Conservation (phyloP, 768 basidiomycete species). For the Russula brevipes region DNA sequence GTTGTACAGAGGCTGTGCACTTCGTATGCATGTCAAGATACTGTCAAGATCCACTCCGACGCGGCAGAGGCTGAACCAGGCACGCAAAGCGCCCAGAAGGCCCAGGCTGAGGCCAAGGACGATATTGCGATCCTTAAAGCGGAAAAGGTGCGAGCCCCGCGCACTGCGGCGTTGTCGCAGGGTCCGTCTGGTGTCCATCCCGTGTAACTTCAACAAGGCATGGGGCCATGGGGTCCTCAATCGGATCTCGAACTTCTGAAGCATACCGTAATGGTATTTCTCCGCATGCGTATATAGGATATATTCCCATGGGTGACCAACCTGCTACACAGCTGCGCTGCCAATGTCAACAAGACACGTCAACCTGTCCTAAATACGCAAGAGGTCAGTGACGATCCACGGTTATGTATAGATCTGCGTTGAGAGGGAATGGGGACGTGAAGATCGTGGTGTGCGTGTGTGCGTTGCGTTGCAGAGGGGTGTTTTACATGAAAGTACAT, state of each 20-base stretch:
- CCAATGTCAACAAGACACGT: neutral
- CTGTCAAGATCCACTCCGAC: too few relatives aligned
- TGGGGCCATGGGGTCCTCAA: neutral
- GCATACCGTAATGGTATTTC: neutral
- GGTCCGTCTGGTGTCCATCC: neutral
- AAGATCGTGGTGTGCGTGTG: slow-evolving; percentile 1
- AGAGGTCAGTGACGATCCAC: neutral
- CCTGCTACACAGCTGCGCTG: neutral
- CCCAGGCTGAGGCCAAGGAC: too few relatives aligned
- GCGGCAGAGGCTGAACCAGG: too few relatives aligned
- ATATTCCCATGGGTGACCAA: neutral
- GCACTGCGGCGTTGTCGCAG: neutral
- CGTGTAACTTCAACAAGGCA: neutral
- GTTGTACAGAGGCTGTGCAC: too few relatives aligned
- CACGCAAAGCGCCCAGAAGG: too few relatives aligned
- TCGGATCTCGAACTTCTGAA: neutral
- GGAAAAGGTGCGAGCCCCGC: too few relatives aligned
- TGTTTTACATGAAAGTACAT: slow-evolving; percentile 11
- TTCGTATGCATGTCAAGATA: too few relatives aligned
- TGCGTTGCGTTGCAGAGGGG: neutral
- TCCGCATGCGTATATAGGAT: neutral
- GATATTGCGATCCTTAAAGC: too few relatives aligned
- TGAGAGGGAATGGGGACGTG: neutral
- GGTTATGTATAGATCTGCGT: slow-evolving; percentile 3
- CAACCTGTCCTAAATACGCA: neutral